These are phyloP conservation scores for Collariella sp. DNA, from an alignment of 495 filamentous ascomycete species.

Conservation along the genomic window DNA sequence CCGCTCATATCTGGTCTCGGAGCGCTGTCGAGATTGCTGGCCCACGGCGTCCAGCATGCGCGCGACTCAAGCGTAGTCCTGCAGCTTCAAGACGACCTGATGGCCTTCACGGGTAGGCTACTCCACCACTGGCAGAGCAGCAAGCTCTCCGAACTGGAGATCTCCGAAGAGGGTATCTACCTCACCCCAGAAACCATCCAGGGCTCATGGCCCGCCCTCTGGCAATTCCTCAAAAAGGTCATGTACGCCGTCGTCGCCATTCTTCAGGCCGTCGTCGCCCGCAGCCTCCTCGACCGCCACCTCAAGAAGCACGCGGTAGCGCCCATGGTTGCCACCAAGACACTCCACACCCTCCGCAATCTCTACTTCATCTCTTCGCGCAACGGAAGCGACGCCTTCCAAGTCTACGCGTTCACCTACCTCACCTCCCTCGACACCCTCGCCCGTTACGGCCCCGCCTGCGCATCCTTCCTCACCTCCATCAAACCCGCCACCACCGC, in stretches of 20 bases:
- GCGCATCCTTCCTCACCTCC: conserved; percentile 59
- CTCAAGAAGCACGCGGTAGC: conserved; percentile 45
- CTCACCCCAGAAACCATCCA: conserved; percentile 61
- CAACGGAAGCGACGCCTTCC: conserved; percentile 59
- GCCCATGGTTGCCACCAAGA: conserved; percentile 64
- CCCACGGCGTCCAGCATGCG: conserved; percentile 62
- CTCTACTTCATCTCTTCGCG: conserved; percentile 83
- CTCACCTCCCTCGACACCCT: conserved; percentile 86
- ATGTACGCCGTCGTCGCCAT: conserved; percentile 74
- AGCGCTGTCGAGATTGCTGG: conserved; percentile 65
- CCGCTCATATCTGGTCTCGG: conserved; percentile 74
- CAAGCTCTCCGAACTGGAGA: conserved; percentile 75
- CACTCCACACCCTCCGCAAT: conserved; percentile 70
- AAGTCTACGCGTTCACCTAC: conserved; percentile 78
- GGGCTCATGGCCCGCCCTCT: conserved; percentile 65
- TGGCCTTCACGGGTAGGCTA: conserved; percentile 60
- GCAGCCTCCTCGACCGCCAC: conserved; percentile 42
- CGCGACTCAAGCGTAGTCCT: conserved; percentile 52
- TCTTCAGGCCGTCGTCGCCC: conserved; percentile 62
- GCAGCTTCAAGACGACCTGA: conserved; percentile 60
- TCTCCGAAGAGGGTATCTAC: conserved; percentile 60
- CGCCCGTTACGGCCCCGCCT: conserved; percentile 58
- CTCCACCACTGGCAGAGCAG: conserved; percentile 76
- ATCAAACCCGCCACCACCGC: conserved; percentile 48
- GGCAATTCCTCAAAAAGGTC: conserved; percentile 71